A percentile compares a stretch with the other conserved stretches of the same genome.
Conservation (phyloP, 2,329 filamentous ascomycete species). For the Tolypocladium pustulatum region DNA sequence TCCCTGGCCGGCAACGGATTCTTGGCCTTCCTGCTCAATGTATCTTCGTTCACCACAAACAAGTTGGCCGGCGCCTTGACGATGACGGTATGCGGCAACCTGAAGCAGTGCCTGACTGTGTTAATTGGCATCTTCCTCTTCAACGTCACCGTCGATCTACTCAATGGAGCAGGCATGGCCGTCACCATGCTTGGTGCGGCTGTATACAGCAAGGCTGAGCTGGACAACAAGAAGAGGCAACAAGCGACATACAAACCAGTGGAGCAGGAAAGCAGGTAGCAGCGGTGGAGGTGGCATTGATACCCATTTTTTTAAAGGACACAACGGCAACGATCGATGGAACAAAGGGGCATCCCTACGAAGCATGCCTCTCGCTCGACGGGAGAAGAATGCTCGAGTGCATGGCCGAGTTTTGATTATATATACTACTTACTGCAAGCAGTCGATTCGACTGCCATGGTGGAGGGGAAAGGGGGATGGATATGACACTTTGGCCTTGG, state of each 20-base stretch:
- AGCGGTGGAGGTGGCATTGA: slow-evolving; percentile 1
- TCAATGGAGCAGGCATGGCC: slow-evolving; percentile 45
- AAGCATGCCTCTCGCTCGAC: neutral
- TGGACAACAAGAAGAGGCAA: slow-evolving; percentile 33
- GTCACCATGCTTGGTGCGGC: slow-evolving; percentile 44
- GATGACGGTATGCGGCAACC: slow-evolving; percentile 49
- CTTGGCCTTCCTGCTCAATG: slow-evolving; percentile 45
- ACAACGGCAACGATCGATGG: slow-evolving; percentile 3
- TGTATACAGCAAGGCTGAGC: slow-evolving; percentile 47
- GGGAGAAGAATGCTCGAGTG: neutral
- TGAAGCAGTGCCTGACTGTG: slow-evolving; percentile 48
- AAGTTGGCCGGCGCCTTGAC: slow-evolving; percentile 46
- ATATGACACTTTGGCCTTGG: slow-evolving; percentile 4
- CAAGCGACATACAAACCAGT: slow-evolving; percentile 23
- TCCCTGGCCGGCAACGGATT: slow-evolving; percentile 39
- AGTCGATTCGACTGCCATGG: neutral
- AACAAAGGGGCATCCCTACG: neutral
- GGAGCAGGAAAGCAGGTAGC: slow-evolving; percentile 18
- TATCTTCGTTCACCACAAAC: slow-evolving; percentile 47
- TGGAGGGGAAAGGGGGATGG: neutral
- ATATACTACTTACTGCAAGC: neutral
- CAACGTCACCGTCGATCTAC: slow-evolving; percentile 35
- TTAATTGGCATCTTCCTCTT: slow-evolving; percentile 43
- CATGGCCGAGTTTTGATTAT: neutral
- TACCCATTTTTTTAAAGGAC: slow-evolving; percentile 5